Base-by-base conservation (phyloP, 306 rosid species). In the Crotalaria pallida region DNA sequence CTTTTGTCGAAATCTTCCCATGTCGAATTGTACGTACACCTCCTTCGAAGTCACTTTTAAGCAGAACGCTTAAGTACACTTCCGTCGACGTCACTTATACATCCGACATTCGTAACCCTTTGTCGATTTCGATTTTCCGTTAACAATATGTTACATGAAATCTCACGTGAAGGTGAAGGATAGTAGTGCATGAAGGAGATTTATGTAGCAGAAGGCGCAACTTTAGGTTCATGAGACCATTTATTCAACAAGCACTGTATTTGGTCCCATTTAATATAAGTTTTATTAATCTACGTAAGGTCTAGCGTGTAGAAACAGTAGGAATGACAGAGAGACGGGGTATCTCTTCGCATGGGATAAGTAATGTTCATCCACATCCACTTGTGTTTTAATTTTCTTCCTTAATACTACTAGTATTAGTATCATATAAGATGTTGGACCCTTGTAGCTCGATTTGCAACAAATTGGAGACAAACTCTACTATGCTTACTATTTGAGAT, bases 341-440 rank as follows among this genome's bases (percentile, higher is more conserved):
- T 49, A 75, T 80, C 80, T 75, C 48, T 67, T 72, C 85, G 68
- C 82, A 73, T 77, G 80, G 77, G 59, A 33, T 26, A 18, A 0
- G 36, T 26, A 5, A 12, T 45, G 17, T 13, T 29, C 40, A 55
- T 11, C n/a, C n/a, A n/a, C n/a, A n/a, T n/a, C 17, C 58, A 43
- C 58, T 72, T 36, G 31, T 22, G 31, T 40, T 4, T 31, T 31
- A 31, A 27, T 34, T n/a, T 40, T 72, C 34, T 47, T 78, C n/a
- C 43, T 4, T 12, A n/a, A n/a, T n/a, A n/a, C n/a, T n/a, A n/a
- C n/a, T n/a, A n/a, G n/a, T n/a, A n/a, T n/a, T n/a, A 21, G 19
- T 61, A 52, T 47, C 60, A 33, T 45, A 21, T 44, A 52, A 9
- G 6, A 61, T 69, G 67, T 63, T 78, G 64, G 49, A 57, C 29